Conservation (phyloP, 1,139 yeast genomes). For the Yamadazyma epiphylla region DNA sequence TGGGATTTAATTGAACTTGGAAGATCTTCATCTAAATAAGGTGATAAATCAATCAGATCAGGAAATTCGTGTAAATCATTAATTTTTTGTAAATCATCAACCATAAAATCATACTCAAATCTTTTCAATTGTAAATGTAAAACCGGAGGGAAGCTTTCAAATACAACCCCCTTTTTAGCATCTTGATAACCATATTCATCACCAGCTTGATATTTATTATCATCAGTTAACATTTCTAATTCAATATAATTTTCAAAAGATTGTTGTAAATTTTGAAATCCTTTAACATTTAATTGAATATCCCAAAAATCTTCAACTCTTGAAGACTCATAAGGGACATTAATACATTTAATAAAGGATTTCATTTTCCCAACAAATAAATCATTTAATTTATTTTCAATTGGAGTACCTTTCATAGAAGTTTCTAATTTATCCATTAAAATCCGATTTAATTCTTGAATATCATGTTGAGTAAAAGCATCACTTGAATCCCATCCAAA, state of each 20-base stretch:
- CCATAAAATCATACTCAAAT: constrained; percentile 90
- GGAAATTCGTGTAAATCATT: constrained; percentile 94
- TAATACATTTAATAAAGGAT: constrained; percentile 86
- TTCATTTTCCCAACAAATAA: constrained; percentile 97
- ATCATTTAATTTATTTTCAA: constrained; percentile 75
- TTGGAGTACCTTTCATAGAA: constrained; percentile 86
- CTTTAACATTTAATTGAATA: constrained; percentile 89
- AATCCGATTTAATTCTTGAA: constrained; percentile 92
- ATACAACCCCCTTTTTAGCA: constrained; percentile 94
- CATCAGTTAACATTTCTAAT: constrained; percentile 87
- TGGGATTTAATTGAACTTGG: constrained; percentile 40
- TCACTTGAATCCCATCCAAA: constrained; percentile 98
- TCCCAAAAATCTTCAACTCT: constrained; percentile 97
- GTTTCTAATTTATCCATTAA: constrained; percentile 91
- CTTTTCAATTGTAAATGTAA: constrained; percentile 89
- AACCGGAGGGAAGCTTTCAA: constrained; percentile 87
- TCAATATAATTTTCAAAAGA: constrained; percentile 86
- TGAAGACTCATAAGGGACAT: constrained; percentile 93
- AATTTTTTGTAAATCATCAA: constrained; percentile 84
- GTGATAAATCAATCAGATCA: constrained; percentile 72
- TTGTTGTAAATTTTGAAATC: constrained; percentile 64
- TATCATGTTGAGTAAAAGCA: constrained; percentile 97
- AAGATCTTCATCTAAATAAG: constrained; percentile 67
- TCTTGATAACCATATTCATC: constrained; percentile 85
- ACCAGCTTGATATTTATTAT: constrained; percentile 92